These are phyloP conservation scores for Hamamelis virginiana DNA, from an alignment of 164 flowering plant genomes.

Conservation along the genomic window DNA sequence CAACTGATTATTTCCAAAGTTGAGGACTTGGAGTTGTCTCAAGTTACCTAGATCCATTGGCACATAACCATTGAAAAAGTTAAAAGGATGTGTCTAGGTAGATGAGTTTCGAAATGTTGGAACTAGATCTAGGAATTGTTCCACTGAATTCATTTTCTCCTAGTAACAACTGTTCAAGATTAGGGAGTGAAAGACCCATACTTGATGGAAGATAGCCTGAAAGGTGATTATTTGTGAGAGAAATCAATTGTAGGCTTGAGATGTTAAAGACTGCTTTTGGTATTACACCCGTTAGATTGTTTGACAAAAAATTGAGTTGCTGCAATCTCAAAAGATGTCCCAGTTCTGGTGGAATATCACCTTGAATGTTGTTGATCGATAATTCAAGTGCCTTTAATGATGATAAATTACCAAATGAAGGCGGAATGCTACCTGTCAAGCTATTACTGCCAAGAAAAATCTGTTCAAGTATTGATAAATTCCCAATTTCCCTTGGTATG, in stretches of 20 bases:
- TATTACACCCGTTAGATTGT: not conserved
- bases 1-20: not conserved
- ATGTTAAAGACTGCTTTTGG: not conserved
- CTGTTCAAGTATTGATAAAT: conserved; percentile 11
- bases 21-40: not conserved
- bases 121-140: not conserved
- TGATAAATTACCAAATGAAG: conserved; percentile 12
- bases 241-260: not conserved
- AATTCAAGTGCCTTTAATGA: not conserved
- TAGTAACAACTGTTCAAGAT: not conserved
- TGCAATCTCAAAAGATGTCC: conserved; percentile 14
- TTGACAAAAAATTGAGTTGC: not conserved
- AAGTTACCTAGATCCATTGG: conserved; percentile 3
- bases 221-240: conserved; percentile 1
- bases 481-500: conserved; percentile 26
- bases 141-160: conserved; percentile 4
- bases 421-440: conserved; percentile 15
- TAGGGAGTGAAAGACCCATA: conserved; percentile 9
- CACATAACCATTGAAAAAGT: conserved; percentile 8
- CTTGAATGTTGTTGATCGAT: not conserved
- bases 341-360: conserved; percentile 15
- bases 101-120: not conserved
- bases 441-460: conserved; percentile 17
- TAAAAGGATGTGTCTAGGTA: not conserved
- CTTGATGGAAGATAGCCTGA: conserved; percentile 21